Evolutionary conservation across 495 filamentous ascomycete species (phyloP).

Genomic region (Amphirosellinia nigrospora): DNA sequence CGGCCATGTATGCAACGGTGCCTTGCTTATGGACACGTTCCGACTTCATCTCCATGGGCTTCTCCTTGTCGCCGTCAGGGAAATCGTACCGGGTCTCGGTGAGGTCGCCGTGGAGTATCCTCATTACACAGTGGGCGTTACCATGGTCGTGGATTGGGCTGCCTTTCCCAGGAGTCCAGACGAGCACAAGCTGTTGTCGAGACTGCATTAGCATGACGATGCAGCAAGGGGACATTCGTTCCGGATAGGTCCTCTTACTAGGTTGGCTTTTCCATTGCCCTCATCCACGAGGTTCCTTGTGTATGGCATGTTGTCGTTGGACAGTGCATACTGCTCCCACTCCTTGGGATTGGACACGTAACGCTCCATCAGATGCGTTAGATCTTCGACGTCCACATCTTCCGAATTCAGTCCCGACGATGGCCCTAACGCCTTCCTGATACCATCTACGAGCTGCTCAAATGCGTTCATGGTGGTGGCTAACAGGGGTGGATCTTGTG

Average conservation of each 20-base stretch:
- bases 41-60: conserved; percentile 59
- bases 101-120: conserved; percentile 75
- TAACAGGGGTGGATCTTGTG: conserved; percentile 9
- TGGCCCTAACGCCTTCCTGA: conserved; percentile 74
- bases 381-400: conserved; percentile 73
- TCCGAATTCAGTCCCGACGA: conserved; percentile 79
- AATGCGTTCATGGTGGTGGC: conserved; percentile 56
- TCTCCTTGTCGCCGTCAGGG: conserved; percentile 61
- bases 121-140: conserved; percentile 77
- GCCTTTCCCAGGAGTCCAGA: conserved; percentile 90
- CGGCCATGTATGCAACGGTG: conserved; percentile 84
- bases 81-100: conserved; percentile 82
- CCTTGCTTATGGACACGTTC: conserved; percentile 63
- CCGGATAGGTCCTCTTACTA: conserved; percentile 58
- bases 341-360: conserved; percentile 71
- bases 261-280: conserved; percentile 89
- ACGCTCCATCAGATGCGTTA: conserved; percentile 70
- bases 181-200: conserved; percentile 71
- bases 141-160: conserved; percentile 89
- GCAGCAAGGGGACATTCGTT: not conserved
- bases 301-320: conserved; percentile 69
- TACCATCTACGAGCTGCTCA: conserved; percentile 72
- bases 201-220: conserved; percentile 9
- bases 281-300: conserved; percentile 90
- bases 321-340: conserved; percentile 75